Conservation (phyloP, 345 rosid genomes). For the Hibiscus syriacus region DNA sequence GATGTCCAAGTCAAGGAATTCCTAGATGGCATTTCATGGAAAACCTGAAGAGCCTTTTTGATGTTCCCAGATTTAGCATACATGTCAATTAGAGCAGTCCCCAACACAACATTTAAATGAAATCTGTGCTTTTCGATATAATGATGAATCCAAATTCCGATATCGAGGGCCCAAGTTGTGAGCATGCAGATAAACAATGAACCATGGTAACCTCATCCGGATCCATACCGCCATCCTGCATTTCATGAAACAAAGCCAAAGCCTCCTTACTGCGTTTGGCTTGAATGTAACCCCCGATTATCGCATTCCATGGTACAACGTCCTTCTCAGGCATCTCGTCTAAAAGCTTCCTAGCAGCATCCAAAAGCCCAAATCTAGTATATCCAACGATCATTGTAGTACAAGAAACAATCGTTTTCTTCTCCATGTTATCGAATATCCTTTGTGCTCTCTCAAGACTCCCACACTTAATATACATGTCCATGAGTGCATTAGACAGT, state of each 20-base stretch:
- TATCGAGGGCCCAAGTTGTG: constrained; percentile 85
- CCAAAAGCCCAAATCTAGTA: constrained; percentile 53
- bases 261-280: constrained; percentile 63
- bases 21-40: constrained; percentile 50
- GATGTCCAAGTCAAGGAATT: constrained; percentile 80
- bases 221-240: constrained; percentile 53
- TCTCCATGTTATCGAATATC: constrained; percentile 47
- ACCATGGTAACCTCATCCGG: constrained; percentile 79
- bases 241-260: constrained; percentile 57
- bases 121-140: constrained; percentile 52
- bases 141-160: constrained; percentile 79
- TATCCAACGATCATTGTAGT: constrained; percentile 76
- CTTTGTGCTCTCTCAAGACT: constrained; percentile 39
- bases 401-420: constrained; percentile 58
- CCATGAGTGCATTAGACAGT: constrained; percentile 70
- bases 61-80: constrained; percentile 84
- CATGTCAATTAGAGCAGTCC: constrained; percentile 82
- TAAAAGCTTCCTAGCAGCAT: constrained; percentile 49
- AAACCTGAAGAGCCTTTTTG: constrained; percentile 54
- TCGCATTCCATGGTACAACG: constrained; percentile 76
- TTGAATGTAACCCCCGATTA: constrained; percentile 70
- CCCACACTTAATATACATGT: constrained; percentile 82
- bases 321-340: constrained; percentile 61
- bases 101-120: constrained; percentile 51
- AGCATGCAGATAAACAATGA: constrained; percentile 81